Conservation (phyloP, 768 basidiomycete genomes). For the Podaxis pistillaris region DNA sequence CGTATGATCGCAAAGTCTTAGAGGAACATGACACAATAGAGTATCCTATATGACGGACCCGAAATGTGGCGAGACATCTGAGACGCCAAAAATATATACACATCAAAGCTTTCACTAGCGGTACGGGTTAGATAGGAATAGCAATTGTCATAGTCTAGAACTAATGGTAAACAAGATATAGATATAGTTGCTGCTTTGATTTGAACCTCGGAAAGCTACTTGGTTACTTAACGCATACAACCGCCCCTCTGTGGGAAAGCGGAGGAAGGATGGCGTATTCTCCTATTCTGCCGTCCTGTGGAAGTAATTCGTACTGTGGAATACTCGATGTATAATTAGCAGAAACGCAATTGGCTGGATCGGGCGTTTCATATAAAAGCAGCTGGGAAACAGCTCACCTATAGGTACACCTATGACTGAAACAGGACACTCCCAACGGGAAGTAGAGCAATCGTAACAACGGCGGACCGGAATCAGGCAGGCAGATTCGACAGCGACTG, state of each 20-base stretch:
- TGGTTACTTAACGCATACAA: neutral
- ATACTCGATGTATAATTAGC: neutral
- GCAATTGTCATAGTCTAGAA: too few relatives aligned
- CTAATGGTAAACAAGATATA: too few relatives aligned
- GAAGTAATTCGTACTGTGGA: neutral
- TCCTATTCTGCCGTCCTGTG: neutral
- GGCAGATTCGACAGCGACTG: neutral
- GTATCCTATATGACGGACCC: too few relatives aligned
- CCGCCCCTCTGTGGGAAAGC: neutral
- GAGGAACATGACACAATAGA: too few relatives aligned
- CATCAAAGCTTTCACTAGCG: too few relatives aligned
- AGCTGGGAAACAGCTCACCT: neutral
- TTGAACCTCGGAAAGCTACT: too few relatives aligned
- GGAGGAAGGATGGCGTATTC: neutral
- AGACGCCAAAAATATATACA: too few relatives aligned
- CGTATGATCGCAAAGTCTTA: too few relatives aligned
- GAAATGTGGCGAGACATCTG: too few relatives aligned
- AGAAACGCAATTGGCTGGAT: neutral
- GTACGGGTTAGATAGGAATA: too few relatives aligned
- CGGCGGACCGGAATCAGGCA: neutral
- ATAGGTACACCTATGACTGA: neutral
- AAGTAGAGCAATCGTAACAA: neutral
- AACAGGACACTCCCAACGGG: neutral
- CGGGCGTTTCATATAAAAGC: neutral
- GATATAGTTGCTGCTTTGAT: too few relatives aligned